Evolutionary conservation across 1,139 yeast species (phyloP).

Genomic region (Geotrichum carabidarum): DNA sequence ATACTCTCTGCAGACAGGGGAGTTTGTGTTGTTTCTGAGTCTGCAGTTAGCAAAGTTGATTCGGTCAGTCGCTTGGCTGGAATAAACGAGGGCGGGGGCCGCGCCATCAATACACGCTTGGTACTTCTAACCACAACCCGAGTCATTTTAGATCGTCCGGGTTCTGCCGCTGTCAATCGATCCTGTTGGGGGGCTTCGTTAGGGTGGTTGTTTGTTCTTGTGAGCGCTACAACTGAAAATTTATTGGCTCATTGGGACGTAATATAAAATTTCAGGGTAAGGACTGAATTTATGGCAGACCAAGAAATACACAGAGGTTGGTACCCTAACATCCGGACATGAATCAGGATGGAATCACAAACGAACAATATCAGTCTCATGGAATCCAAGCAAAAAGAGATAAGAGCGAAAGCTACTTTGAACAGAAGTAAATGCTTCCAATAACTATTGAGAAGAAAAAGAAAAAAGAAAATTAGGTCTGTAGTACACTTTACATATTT

Average conservation of each 20-base stretch:
- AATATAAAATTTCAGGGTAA: not conserved
- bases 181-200: not conserved
- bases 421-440: too few species aligned
- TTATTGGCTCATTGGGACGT: conserved; percentile 1
- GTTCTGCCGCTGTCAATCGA: not conserved
- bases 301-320: not conserved
- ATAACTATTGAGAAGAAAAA: too few species aligned
- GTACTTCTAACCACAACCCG: conserved; percentile 15
- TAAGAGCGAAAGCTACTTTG: too few species aligned
- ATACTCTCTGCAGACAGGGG: not conserved
- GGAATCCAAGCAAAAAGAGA: too few species aligned
- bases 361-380: too few species aligned
- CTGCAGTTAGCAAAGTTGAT: not conserved
- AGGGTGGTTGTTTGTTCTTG: not conserved
- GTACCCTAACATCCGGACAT: too few species aligned
- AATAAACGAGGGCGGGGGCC: conserved; percentile 17
- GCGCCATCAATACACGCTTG: conserved; percentile 15
- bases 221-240: conserved; percentile 2
- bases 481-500: too few species aligned
- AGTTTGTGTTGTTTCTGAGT: not conserved
- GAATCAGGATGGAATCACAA: too few species aligned
- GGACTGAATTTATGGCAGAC: not conserved
- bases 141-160: conserved; percentile 13
- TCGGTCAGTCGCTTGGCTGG: conserved; percentile 13
- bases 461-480: too few species aligned